Base-by-base conservation (phyloP, 805 yeast genomes). In the Zygosaccharomyces lentus region DNA sequence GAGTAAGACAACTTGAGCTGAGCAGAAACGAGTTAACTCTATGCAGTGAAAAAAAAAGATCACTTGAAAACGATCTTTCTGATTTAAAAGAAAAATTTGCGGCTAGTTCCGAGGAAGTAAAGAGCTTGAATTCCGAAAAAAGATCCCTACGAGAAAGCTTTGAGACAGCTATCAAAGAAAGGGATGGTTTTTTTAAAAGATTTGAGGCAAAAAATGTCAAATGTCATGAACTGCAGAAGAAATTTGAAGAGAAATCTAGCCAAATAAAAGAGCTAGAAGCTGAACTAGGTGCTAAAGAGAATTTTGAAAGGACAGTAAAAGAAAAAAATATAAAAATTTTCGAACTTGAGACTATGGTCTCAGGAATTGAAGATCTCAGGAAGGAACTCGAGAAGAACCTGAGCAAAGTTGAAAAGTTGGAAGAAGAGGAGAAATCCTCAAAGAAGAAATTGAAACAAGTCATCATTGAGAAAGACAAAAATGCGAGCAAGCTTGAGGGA, bases 61-160 rank as follows among this genome's bases (percentile, higher is more conserved):
- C n/a, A 10, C 17, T 31, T 13, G 43, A 53, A 32, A 24, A 37
- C 9, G 32, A 15, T 4, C 10, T 32, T 13, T 13, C 21, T 13
- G 30, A 34, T 8, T 29, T 49, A 30, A 36, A 43, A 7, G 10
- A 30, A 36, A 43, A 50, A 26, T 31, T 47, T 43, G 45, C 48
- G 30, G 37, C 41, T 27, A 26, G n/a, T 32, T 40, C 46, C 26
- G 32, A 8, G 13, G 41, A 43, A 21, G 9, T 34, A 7, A 32
- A 37, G 21, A 41, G 39, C 6, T 25, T 42, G 4, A 42, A 27
- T 27, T 9, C 9, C 16, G 15, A 17, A 7, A 17, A 16, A 6
- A 13, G 23, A 15, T 9, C 23, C 8, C 23, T 10, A 9, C 19
- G 47, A 37, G 30, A 32, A 8, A 31, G 44, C 17, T 30, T 44